phyloP scores from a whole-genome alignment of 108 stramenopile genomes.

The Fistulifera solaris region DNA sequence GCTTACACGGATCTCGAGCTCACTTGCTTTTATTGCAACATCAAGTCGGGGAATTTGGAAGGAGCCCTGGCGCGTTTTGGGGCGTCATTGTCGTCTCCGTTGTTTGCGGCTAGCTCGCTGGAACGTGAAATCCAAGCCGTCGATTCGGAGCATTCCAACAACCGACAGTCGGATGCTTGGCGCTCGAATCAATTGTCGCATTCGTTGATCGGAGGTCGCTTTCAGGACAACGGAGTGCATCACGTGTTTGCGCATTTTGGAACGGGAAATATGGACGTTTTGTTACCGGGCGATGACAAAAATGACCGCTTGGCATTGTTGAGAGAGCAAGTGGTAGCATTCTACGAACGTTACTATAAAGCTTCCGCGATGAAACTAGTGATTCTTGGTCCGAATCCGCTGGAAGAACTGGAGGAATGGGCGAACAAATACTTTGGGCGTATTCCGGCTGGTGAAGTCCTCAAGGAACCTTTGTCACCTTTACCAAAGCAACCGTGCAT shows the following conservation, averaged over 20 bases:
- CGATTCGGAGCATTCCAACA: slow-evolving; percentile 83
- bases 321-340: slow-evolving; percentile 44
- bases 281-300: slow-evolving; percentile 22
- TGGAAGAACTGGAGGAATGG: slow-evolving; percentile 47
- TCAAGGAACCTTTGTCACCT: slow-evolving; percentile 7
- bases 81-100: slow-evolving; percentile 73
- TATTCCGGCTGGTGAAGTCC: slow-evolving; percentile 11
- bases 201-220: slow-evolving; percentile 10
- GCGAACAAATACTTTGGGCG: slow-evolving; percentile 37
- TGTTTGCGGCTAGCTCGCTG: slow-evolving; percentile 52
- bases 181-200: slow-evolving; percentile 38
- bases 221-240: slow-evolving; percentile 4
- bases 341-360: slow-evolving; percentile 54
- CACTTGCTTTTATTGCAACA: slow-evolving; percentile 84
- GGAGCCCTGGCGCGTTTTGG: slow-evolving; percentile 80
- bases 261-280: slow-evolving; percentile 62
- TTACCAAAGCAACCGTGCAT: slow-evolving; percentile 8
- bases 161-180: slow-evolving; percentile 73
- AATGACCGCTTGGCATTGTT: background rate
- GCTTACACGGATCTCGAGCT: slow-evolving; percentile 78
- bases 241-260: slow-evolving; percentile 71
- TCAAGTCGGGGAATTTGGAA: slow-evolving; percentile 33
- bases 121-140: slow-evolving; percentile 83
- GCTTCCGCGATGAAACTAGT: slow-evolving; percentile 54
- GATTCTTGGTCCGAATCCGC: slow-evolving; percentile 46